Base-by-base conservation (phyloP, 1,284 basidiomycete genomes). In the Violaceomyces palustris region DNA sequence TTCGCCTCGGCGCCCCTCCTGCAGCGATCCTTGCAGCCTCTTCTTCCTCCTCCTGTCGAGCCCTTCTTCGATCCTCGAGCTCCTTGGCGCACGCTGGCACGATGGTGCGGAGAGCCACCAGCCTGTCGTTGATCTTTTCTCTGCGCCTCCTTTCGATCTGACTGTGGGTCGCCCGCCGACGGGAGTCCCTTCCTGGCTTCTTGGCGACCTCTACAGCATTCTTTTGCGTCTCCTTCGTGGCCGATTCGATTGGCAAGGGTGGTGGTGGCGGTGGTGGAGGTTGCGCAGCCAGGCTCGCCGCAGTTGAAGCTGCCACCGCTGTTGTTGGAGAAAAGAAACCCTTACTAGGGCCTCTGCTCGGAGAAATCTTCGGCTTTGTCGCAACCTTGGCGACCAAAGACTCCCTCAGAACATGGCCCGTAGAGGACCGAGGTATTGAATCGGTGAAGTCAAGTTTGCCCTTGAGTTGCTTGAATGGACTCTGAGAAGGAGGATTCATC, bases 111-210 rank as follows among this genome's bases (percentile, higher is more conserved):
- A 73, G 47, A 12, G 56, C 60, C 32, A 72, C 54, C n/a, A 73
- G 62, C 2, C 69, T 51, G 35, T 73, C 70, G 42, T 73, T 72
- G 56, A 73, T 73, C 50, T 73, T 73, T 35, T 70, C 69, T 18
- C 71, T 37, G 12, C 71, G 51, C 4, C 71, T 58, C 6, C 71
- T 47, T 38, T 73, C 71, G 45, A 73, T 73, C 35, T 70, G 61
- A 12, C 59, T 64, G 32, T 73, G 71, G 4, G 66, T 65, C 4
- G 66, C 64, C 15, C 64, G 44, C 9, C 66, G 54, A 33, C 62
- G 61, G 6, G 56, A 60, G 39, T 66, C 66, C 8, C 62, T 52
- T 9, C 43, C 55, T 2, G 40, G 34, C 30, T 58, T 58, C 33
- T 57, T 60, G n/a, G 57, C 52, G 12, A 41, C 19, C 35, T 23